Evolutionary conservation across 2,329 filamentous ascomycete species (phyloP), one percentile per base, ranked within the genome.

Genomic region (Onygenales sp.): DNA sequence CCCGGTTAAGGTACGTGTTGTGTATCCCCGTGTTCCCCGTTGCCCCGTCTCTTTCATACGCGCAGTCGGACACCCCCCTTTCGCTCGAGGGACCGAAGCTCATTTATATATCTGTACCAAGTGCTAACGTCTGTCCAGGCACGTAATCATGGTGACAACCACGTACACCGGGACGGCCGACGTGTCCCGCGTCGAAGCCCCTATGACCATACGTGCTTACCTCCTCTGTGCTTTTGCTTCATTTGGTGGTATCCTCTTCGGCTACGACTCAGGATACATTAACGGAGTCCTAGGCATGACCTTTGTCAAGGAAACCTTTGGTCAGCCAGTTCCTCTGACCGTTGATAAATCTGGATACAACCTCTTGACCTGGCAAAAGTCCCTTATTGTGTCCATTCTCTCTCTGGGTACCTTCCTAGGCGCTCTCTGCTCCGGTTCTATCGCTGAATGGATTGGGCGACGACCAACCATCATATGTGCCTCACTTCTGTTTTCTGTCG

Each of bases 381-480:
- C 84, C 0, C 74, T 82, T 42, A 82, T 87, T 55, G 85, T 87
- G 37, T 88, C 86, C 6, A 88, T 89, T 59, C 77, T 90, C 14
- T 88, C 85, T 0, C 84, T 83, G 33, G 86, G 86, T 54, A 89
- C 86, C 34, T 90, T 90, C 70, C 84, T 89, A 58, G 87, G 87
- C 42, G 80, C 86, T 11, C 76, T 90, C 17, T 68, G 65, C 8
- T 82, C 80, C 0, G 79, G 81, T 8, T 75, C 82, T 51, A 62
- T 88, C 42, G 82, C 80, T 27, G 86, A 89, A 61, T 70, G 67
- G 52, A 76, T 88, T 42, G 86, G 86, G 56, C 82, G 86, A 61
- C 81, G 84, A 17, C 65, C 75, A 36, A 83, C 77, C 40, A 77
- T 89, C 56, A 81, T 88, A 54, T 63, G 74, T 27, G 79, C 84